Evolutionary conservation across 371 early-diverging fungal genomes (phyloP).

Genomic region (Rhizopus arrhizus): DNA sequence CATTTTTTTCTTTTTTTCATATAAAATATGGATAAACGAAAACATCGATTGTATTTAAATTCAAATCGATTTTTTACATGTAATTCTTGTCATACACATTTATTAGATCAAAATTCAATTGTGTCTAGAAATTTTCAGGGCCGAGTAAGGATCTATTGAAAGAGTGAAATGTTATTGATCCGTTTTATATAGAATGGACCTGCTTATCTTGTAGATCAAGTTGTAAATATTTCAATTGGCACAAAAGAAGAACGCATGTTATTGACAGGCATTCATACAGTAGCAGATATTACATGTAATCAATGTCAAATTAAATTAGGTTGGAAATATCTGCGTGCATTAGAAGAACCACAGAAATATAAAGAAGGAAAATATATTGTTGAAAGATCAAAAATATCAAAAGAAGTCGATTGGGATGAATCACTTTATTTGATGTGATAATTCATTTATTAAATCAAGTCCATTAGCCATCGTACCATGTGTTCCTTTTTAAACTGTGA

Average conservation of each 20-base stretch:
- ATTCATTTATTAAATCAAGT: slow-evolving; percentile 19
- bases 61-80: background rate
- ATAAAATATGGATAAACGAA: slow-evolving; percentile 1
- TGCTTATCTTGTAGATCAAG: slow-evolving; percentile 69
- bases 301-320: slow-evolving; percentile 51
- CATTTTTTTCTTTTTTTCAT: background rate
- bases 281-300: slow-evolving; percentile 73
- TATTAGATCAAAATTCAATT: slow-evolving; percentile 26
- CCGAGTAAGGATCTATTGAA: slow-evolving; percentile 2
- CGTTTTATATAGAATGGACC: slow-evolving; percentile 61
- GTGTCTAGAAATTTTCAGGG: slow-evolving; percentile 58
- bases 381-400: slow-evolving; percentile 60
- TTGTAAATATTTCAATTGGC: slow-evolving; percentile 66
- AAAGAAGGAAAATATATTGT: slow-evolving; percentile 82
- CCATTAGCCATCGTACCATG: slow-evolving; percentile 26
- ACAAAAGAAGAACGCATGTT: slow-evolving; percentile 66
- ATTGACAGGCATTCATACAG: slow-evolving; percentile 81
- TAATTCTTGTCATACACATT: slow-evolving; percentile 1
- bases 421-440: slow-evolving; percentile 3
- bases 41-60: slow-evolving; percentile 3
- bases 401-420: slow-evolving; percentile 52
- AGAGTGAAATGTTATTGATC: slow-evolving; percentile 8
- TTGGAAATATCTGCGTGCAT: slow-evolving; percentile 65
- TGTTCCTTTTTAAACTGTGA: slow-evolving; percentile 2
- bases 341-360: slow-evolving; percentile 73